Base-by-base conservation (phyloP, 805 yeast species). In the Candida ortonii region DNA sequence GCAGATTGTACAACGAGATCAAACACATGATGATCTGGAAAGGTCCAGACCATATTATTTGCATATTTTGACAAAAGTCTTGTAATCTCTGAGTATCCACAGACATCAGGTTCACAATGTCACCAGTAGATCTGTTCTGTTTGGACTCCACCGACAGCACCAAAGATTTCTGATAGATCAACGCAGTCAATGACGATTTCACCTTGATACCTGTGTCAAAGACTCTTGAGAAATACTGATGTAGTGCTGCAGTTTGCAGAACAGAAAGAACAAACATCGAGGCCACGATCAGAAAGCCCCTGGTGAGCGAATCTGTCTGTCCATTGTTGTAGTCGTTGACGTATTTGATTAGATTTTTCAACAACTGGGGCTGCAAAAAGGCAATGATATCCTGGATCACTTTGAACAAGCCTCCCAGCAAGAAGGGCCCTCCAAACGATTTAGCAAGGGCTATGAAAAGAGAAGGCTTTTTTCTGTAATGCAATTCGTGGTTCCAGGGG, bases 51-150 rank as follows among this genome's bases (percentile, higher is more conserved):
- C 96, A 87, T 32, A 85, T 67, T 34, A 86, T 70, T 50, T 85
- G 82, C 43, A 88, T 74, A 59, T 80, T 76, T 55, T 84, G 88
- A 16, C 83, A 75, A 36, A 87, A 67, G 47, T 85, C 95, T 57
- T 85, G 95, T 37, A 89, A 65, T 62, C 95, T 77, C 62, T 84
- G 95, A 3, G 88, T 80, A 63, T 89, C 97, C 28, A 89, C 95
- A 34, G 95, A 80, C 96, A 89, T 87, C 51, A 89, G 68, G 55
- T 89, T 89, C 38, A 89, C 97, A 46, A 90, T 84, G 57, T 88
- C 96, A 53, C 97, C 97, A 4, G 95, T 84, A 20, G 85, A 75
- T 25, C 86, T 76, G 49, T 74, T 62, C 53, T 76, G 78, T 40
- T 78, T 77, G 8, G 86, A 75, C 52, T 84, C 93, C 46, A 76